A percentile compares a stretch with the other conserved stretches of the same genome.
These are phyloP conservation scores for Xylaria sp. DNA, from an alignment of 2,329 filamentous ascomycete genomes.

Conservation along the genomic window DNA sequence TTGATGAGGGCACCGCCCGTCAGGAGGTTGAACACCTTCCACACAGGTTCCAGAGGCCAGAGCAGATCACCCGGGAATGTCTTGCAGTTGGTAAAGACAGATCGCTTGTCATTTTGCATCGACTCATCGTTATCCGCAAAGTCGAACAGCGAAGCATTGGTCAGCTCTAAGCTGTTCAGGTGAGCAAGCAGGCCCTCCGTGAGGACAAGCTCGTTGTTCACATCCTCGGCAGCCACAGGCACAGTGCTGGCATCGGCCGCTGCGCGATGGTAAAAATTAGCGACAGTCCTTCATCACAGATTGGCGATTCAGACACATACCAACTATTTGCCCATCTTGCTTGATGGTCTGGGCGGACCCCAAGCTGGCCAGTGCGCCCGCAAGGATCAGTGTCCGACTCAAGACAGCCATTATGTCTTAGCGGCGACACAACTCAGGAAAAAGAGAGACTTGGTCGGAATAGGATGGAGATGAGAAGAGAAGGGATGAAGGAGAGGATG, in stretches of 20 bases:
- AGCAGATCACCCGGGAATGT: constrained; percentile 46
- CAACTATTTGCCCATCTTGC: constrained; percentile 23
- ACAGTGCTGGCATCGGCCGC: constrained; percentile 29
- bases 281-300: not conserved
- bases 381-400: not conserved
- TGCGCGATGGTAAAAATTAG: constrained; percentile 4
- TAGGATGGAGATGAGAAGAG: not conserved
- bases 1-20: constrained; percentile 44
- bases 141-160: constrained; percentile 43
- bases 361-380: not conserved
- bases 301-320: constrained; percentile 13
- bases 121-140: constrained; percentile 34
- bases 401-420: constrained; percentile 23
- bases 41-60: constrained; percentile 46
- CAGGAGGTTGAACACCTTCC: constrained; percentile 47
- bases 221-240: constrained; percentile 25
- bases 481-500: not conserved
- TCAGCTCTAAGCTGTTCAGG: constrained; percentile 37
- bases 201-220: constrained; percentile 28
- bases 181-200: constrained; percentile 38
- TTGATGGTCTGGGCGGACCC: constrained; percentile 28
- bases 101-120: constrained; percentile 21
- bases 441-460: not conserved
- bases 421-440: not conserved
- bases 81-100: constrained; percentile 43